Conservation (phyloP, 768 basidiomycete species). For the Royoungia palumana region DNA sequence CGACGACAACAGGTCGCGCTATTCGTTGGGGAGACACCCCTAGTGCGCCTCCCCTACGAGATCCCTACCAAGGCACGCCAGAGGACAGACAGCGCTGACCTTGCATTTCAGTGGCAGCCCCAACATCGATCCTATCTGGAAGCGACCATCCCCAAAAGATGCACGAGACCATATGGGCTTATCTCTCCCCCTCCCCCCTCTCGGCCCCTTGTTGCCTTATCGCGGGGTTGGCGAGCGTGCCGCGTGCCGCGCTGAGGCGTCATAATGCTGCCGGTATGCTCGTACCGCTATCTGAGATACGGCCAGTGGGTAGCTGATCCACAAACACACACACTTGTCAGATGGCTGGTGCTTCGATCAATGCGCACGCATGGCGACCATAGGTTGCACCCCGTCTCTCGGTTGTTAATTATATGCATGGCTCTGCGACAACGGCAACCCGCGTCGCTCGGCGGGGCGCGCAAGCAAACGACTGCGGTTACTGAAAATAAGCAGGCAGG, state of each 20-base stretch:
- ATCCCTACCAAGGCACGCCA: no score
- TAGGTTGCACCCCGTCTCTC: neutral
- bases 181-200: neutral
- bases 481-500: slow-evolving; percentile 13
- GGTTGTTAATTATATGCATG: slow-evolving; percentile 12
- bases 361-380: slow-evolving; percentile 5
- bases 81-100: no score
- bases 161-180: slow-evolving; percentile 4
- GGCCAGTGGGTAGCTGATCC: neutral
- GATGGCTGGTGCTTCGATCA: neutral
- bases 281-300: neutral
- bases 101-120: neutral
- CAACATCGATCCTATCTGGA: neutral
- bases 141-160: neutral
- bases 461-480: neutral
- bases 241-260: neutral
- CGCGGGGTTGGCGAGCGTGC: neutral
- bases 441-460: no score
- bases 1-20: neutral
- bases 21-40: no score
- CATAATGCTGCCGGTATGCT: neutral
- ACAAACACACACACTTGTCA: slow-evolving; percentile 1
- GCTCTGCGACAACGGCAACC: no score
- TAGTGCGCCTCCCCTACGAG: no score
- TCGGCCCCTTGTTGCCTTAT: slow-evolving; percentile 1